Evolutionary conservation across 108 stramenopile species (phyloP).

Genomic region (Skeletonema marinoi): DNA sequence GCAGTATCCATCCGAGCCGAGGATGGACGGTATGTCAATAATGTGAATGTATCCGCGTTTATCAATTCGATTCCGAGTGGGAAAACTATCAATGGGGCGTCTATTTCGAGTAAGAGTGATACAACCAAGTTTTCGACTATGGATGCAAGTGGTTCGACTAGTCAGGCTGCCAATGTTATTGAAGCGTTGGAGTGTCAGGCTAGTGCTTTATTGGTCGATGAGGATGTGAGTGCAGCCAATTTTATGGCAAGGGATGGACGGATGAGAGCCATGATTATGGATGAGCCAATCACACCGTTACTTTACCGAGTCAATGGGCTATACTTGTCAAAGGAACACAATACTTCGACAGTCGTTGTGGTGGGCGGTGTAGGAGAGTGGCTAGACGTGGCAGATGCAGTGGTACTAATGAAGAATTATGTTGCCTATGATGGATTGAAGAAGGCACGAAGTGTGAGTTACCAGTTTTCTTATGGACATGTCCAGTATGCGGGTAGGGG

Average conservation of each 20-base stretch:
- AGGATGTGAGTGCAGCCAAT: slow-evolving; percentile 95
- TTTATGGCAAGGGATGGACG: slow-evolving; percentile 95
- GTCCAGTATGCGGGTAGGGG: slow-evolving; percentile 91
- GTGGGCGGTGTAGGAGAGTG: slow-evolving; percentile 98
- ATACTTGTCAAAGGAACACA: slow-evolving; percentile 57
- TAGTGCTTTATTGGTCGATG: slow-evolving; percentile 86
- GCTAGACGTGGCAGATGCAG: slow-evolving; percentile 92
- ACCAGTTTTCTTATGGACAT: slow-evolving; percentile 87
- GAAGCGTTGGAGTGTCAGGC: slow-evolving; percentile 92
- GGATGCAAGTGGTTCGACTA: slow-evolving; percentile 92
- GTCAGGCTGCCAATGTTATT: slow-evolving; percentile 91
- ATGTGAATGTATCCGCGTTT: slow-evolving; percentile 90
- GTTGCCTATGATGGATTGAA: slow-evolving; percentile 77
- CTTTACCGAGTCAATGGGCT: slow-evolving; percentile 88
- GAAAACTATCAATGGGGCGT: slow-evolving; percentile 1
- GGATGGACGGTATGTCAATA: slow-evolving; percentile 92
- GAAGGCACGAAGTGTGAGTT: slow-evolving; percentile 80
- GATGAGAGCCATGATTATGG: slow-evolving; percentile 92
- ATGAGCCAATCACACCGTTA: slow-evolving; percentile 95
- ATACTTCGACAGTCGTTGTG: slow-evolving; percentile 90
- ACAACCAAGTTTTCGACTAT: slow-evolving; percentile 79
- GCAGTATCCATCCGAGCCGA: slow-evolving; percentile 92
- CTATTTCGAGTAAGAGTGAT: slow-evolving; percentile 33
- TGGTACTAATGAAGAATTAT: slow-evolving; percentile 91
- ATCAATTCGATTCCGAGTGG: slow-evolving; percentile 84